phyloP scores from a whole-genome alignment of 345 rosid species.

The Lepidium africanum region DNA sequence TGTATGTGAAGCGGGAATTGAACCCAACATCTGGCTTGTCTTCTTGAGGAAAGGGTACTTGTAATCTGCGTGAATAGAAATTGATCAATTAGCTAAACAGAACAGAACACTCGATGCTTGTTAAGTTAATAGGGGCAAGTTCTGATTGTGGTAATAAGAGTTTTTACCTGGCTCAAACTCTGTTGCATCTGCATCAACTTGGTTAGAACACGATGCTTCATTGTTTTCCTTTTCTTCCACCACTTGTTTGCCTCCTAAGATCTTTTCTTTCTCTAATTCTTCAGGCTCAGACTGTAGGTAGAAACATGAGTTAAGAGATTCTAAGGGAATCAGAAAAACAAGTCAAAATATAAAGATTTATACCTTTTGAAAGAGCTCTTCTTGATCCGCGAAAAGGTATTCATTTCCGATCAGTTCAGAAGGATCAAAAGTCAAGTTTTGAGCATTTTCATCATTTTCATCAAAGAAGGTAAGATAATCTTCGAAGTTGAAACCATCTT shows the following conservation, averaged over 20 bases:
- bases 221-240: slow-evolving; percentile 25
- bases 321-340: not conserved
- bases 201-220: slow-evolving; percentile 53
- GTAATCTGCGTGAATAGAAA: slow-evolving; percentile 33
- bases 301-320: not conserved
- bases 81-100: slow-evolving; percentile 2
- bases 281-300: slow-evolving; percentile 35
- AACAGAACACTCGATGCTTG: not conserved
- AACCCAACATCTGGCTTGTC: slow-evolving; percentile 74
- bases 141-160: not conserved
- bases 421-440: slow-evolving; percentile 45
- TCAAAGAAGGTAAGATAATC: slow-evolving; percentile 69
- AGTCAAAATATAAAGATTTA: not conserved
- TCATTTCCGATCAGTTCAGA: slow-evolving; percentile 37
- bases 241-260: slow-evolving; percentile 26
- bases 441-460: slow-evolving; percentile 39
- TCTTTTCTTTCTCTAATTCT: slow-evolving; percentile 32
- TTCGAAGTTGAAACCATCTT: slow-evolving; percentile 47
- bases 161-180: slow-evolving; percentile 51
- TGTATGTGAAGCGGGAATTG: slow-evolving; percentile 61
- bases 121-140: not conserved
- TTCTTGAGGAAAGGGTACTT: slow-evolving; percentile 61
- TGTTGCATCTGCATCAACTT: slow-evolving; percentile 31
- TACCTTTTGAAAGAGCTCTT: slow-evolving; percentile 34
- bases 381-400: slow-evolving; percentile 21